These are phyloP conservation scores for Dicorynia guianensis DNA, from an alignment of 306 rosid genomes.

Conservation along the genomic window DNA sequence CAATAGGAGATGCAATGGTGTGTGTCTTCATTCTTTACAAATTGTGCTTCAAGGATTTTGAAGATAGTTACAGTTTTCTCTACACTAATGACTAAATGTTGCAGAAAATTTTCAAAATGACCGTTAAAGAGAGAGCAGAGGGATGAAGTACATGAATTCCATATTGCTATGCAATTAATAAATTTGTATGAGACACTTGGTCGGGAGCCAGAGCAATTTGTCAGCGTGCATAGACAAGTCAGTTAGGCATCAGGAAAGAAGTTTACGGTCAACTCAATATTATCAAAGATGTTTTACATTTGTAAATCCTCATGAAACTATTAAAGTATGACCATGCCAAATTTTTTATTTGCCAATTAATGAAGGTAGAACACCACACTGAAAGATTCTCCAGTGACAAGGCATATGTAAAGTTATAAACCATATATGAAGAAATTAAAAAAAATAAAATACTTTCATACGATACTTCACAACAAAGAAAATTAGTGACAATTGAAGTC, in stretches of 20 bases:
- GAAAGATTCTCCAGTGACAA: no score
- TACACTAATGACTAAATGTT: background rate
- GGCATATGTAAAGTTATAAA: no score
- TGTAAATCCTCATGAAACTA: background rate
- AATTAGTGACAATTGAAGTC: background rate
- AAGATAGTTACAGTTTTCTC: conserved; percentile 1
- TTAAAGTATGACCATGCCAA: conserved; percentile 6
- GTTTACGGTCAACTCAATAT: conserved; percentile 1
- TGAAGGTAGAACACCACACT: no score
- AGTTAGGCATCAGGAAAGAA: background rate
- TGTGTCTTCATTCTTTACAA: background rate
- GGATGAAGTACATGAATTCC: background rate
- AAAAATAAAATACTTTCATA: no score
- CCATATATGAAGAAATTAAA: no score
- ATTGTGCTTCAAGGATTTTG: conserved; percentile 25
- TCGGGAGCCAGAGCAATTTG: conserved; percentile 8
- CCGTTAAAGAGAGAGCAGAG: background rate
- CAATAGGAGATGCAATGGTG: background rate
- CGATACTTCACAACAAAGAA: no score
- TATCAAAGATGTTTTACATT: conserved; percentile 14
- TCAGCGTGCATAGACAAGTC: background rate
- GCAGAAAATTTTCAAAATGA: background rate
- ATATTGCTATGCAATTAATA: conserved; percentile 6
- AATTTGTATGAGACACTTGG: background rate
- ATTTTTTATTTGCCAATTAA: background rate